These are phyloP conservation scores for Xylariaceae sp. DNA, from an alignment of 2,329 filamentous ascomycete genomes.

Conservation along the genomic window DNA sequence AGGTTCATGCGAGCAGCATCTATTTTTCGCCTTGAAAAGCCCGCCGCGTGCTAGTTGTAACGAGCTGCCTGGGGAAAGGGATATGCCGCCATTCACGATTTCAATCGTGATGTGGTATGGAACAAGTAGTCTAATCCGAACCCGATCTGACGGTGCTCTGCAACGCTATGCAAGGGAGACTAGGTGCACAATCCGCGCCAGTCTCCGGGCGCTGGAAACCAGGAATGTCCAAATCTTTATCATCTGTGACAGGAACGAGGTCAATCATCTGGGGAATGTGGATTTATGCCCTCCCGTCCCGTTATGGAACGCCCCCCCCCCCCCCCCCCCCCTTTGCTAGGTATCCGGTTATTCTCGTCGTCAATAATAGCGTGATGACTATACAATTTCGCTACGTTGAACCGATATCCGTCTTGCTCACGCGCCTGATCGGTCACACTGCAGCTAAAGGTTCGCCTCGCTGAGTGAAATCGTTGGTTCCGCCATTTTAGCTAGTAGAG, in stretches of 20 bases:
- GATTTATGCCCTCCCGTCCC: constrained; percentile 19
- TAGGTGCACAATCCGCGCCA: constrained; percentile 15
- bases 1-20: neutral
- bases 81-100: neutral
- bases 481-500: constrained; percentile 4
- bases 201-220: constrained; percentile 6
- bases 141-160: neutral
- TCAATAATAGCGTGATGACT: constrained; percentile 18
- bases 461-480: constrained; percentile 27
- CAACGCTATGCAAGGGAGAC: constrained; percentile 13
- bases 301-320: constrained; percentile 24
- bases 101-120: constrained; percentile 8
- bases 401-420: constrained; percentile 22
- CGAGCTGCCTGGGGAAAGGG: neutral
- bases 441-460: constrained; percentile 29
- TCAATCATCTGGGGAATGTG: constrained; percentile 29
- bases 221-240: constrained; percentile 29
- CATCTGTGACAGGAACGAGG: constrained; percentile 20
- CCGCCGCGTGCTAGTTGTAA: neutral
- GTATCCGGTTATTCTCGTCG: constrained; percentile 12
- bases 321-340: constrained; percentile 23
- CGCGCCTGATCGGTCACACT: constrained; percentile 26
- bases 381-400: constrained; percentile 22
- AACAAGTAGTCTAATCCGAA: constrained; percentile 1
- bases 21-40: neutral